Evolutionary conservation across 805 yeast species (phyloP).

Genomic region (Metschnikowia gelsemii): DNA sequence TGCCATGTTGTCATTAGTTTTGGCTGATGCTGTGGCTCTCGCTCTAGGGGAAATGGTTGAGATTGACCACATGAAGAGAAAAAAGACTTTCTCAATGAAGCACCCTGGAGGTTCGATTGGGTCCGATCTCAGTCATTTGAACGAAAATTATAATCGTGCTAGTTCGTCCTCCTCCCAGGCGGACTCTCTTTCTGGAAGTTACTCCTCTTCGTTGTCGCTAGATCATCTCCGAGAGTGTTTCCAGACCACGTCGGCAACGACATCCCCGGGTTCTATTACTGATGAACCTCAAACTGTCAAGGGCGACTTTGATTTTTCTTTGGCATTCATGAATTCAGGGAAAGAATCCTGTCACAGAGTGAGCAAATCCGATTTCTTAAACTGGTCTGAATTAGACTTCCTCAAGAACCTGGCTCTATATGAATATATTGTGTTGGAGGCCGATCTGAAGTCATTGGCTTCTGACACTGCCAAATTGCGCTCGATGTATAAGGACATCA

Average conservation of each 20-base stretch:
- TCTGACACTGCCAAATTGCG: conserved; percentile 13
- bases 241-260: conserved; percentile 5
- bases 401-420: conserved; percentile 14
- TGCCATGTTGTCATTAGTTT: conserved; percentile 69
- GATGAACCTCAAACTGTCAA: conserved; percentile 13
- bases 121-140: conserved; percentile 37
- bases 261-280: conserved; percentile 12
- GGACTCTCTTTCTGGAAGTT: conserved; percentile 14
- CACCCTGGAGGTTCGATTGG: conserved; percentile 97
- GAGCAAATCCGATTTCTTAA: conserved; percentile 5
- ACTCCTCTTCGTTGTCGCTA: conserved; percentile 20
- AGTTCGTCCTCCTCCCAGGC: conserved; percentile 8
- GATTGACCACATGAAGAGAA: conserved; percentile 53
- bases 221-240: conserved; percentile 15
- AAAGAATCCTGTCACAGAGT: conserved; percentile 3
- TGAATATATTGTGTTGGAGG: conserved; percentile 13
- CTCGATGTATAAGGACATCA: conserved; percentile 9
- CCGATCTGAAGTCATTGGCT: conserved; percentile 8
- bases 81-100: conserved; percentile 58
- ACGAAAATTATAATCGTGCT: conserved; percentile 25
- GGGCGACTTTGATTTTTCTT: conserved; percentile 6
- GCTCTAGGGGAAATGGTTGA: conserved; percentile 70
- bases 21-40: conserved; percentile 77
- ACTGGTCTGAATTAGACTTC: conserved; percentile 20
- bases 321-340: conserved; percentile 5